phyloP scores from a whole-genome alignment of 768 basidiomycete genomes.

The Boletus huronensis region DNA sequence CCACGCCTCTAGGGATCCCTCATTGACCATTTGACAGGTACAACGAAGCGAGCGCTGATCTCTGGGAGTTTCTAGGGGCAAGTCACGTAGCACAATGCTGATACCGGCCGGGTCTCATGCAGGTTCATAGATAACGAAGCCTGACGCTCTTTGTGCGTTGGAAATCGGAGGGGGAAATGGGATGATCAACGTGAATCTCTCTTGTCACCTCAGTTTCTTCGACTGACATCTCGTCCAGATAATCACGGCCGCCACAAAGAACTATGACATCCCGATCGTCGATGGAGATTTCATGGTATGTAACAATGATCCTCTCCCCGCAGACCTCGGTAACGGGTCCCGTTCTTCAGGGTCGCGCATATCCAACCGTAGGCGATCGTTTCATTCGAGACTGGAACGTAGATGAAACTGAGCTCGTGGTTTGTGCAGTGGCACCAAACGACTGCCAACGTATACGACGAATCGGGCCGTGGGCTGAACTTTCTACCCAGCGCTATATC shows the following conservation, averaged over 20 bases:
- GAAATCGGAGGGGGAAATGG: slow-evolving; percentile 47
- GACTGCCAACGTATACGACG: slow-evolving; percentile 30
- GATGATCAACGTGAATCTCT: slow-evolving; percentile 37
- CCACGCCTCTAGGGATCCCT: background rate
- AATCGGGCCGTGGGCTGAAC: slow-evolving; percentile 22
- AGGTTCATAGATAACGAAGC: slow-evolving; percentile 27
- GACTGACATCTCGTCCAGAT: slow-evolving; percentile 27
- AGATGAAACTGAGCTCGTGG: background rate
- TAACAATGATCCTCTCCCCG: background rate
- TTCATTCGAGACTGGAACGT: slow-evolving; percentile 10
- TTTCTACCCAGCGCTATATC: slow-evolving; percentile 35
- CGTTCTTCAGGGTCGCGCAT: slow-evolving; percentile 34
- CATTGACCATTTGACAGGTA: slow-evolving; percentile 19
- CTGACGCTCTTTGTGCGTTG: slow-evolving; percentile 34
- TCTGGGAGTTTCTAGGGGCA: slow-evolving; percentile 31
- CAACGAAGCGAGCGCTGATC: slow-evolving; percentile 31
- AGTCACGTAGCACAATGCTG: background rate
- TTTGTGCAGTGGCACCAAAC: slow-evolving; percentile 28
- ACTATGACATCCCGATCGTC: slow-evolving; percentile 38
- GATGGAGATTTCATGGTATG: slow-evolving; percentile 45
- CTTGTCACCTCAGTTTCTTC: background rate
- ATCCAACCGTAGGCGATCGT: slow-evolving; percentile 26
- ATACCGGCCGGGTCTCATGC: slow-evolving; percentile 3
- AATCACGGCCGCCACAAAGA: slow-evolving; percentile 33
- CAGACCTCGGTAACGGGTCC: background rate